Base-by-base conservation (phyloP, 371 early-diverging fungal genomes). In the Lichtheimia corymbifera region DNA sequence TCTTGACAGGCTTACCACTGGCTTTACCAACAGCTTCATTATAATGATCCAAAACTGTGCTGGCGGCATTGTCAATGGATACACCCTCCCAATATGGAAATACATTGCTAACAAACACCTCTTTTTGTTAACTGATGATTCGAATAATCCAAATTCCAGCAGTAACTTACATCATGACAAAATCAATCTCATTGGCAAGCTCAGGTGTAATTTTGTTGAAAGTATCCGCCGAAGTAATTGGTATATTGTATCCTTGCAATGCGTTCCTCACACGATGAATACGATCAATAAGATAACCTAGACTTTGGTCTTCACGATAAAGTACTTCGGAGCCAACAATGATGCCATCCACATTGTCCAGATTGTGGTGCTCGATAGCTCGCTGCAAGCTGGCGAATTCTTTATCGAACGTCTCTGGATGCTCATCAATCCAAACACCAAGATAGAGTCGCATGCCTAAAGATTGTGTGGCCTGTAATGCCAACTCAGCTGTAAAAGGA, bases 71-170 rank as follows among this genome's bases (percentile, higher is more conserved):
- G 2, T 82, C 74, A 12, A 82, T 78, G 5, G 73, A 62, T 25
- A 74, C 78, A 55, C 85, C 84, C 59, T 87, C 85, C 87, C 87
- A 86, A 69, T 83, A 85, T 35, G 87, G 84, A 72, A 87, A 87
- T 5, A 79, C 85, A 61, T 87, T 81, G 61, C 76, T 76, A 57
- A 11, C 12, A 18, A 44, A 24, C 13, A 13, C 17, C n/a, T 22
- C 17, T 30, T 30, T 54, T 35, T n/a, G 15, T 35, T 7, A 18
- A 27, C 4, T 3, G 13, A 13, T 3, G 13, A 13, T 53, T 28
- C n/a, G 4, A 25, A 45, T 28, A 5, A 30, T 40, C 22, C 9
- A 18, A 11, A 22, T 43, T 50, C n/a, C 22, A 12, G 7, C n/a
- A 50, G 22, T n/a, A n/a, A n/a, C 64, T 64, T 71, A 68, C 76